Conservation (phyloP, 192 early-diverging fungal species). For the Coemansia sp. region DNA sequence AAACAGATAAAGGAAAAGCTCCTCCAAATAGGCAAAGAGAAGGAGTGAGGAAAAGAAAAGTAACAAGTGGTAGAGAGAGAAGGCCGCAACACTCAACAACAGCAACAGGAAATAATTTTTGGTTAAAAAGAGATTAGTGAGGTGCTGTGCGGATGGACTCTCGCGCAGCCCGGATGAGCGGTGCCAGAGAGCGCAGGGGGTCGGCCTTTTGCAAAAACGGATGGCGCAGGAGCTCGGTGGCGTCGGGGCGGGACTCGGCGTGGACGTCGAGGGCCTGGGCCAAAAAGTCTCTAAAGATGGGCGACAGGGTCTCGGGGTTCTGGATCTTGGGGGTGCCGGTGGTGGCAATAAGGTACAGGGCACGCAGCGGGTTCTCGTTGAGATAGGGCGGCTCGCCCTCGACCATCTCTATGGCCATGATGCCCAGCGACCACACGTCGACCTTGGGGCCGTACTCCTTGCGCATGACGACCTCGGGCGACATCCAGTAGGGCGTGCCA, state of each 20-base stretch:
- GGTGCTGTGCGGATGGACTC: constrained; percentile 54
- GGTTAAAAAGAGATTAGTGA: constrained; percentile 16
- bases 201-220: constrained; percentile 82
- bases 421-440: constrained; percentile 96
- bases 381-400: constrained; percentile 97
- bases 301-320: constrained; percentile 74
- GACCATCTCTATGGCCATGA: constrained; percentile 97
- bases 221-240: constrained; percentile 76
- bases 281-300: constrained; percentile 83
- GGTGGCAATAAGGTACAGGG: constrained; percentile 91
- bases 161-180: constrained; percentile 72
- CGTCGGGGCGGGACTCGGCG: constrained; percentile 72
- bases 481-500: constrained; percentile 97
- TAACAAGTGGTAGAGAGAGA: not conserved
- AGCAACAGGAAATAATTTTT: not conserved
- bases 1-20: constrained; percentile 8
- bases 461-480: constrained; percentile 90
- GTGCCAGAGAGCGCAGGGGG: constrained; percentile 72
- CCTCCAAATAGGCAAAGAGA: not conserved
- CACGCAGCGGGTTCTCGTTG: constrained; percentile 87
- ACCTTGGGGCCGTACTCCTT: constrained; percentile 90
- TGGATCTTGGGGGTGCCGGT: constrained; percentile 91
- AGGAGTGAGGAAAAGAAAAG: constrained; percentile 1
- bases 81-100: not conserved
- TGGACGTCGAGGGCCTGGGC: constrained; percentile 75